Percentiles rank a stretch among this genome's conserved stretches.
phyloP scores from a whole-genome alignment of 1,139 yeast genomes.

The Zygotorulaspora mrakii region DNA sequence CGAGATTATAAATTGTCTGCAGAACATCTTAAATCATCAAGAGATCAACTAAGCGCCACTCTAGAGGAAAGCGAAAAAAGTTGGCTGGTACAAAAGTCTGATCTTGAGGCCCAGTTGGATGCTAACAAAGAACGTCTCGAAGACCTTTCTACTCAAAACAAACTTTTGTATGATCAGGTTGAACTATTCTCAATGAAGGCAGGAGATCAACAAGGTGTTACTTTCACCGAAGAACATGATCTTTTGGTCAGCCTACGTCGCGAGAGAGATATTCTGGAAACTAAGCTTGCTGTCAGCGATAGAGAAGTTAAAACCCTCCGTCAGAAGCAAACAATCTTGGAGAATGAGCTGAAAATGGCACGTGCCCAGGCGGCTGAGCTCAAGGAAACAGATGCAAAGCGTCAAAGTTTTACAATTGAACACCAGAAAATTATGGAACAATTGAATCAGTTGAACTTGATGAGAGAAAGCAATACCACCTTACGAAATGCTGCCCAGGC shows the following conservation, averaged over 20 bases:
- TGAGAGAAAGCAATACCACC: slow-evolving; percentile 70
- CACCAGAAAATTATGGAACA: slow-evolving; percentile 56
- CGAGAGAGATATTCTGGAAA: slow-evolving; percentile 71
- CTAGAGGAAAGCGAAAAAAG: slow-evolving; percentile 40
- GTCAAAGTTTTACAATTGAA: slow-evolving; percentile 44
- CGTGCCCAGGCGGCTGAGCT: slow-evolving; percentile 10
- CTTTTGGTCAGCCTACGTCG: slow-evolving; percentile 63
- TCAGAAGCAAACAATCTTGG: slow-evolving; percentile 42
- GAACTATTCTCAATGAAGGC: slow-evolving; percentile 41
- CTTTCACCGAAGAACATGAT: slow-evolving; percentile 35
- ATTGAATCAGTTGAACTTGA: slow-evolving; percentile 61
- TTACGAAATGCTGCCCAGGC: slow-evolving; percentile 52
- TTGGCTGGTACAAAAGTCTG: slow-evolving; percentile 44
- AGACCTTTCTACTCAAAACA: slow-evolving; percentile 64
- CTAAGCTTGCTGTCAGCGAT: slow-evolving; percentile 46
- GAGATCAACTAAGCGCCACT: slow-evolving; percentile 36
- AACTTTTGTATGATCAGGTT: slow-evolving; percentile 63
- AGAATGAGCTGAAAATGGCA: slow-evolving; percentile 23
- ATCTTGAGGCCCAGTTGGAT: slow-evolving; percentile 53
- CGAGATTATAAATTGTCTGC: slow-evolving; percentile 41
- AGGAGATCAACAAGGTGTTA: slow-evolving; percentile 20
- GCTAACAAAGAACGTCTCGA: slow-evolving; percentile 45
- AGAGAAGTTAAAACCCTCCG: slow-evolving; percentile 35
- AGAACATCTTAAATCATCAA: slow-evolving; percentile 37
- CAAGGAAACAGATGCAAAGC: slow-evolving; percentile 9